Evolutionary conservation across 768 basidiomycete genomes (phyloP).

Genomic region (Ramaria rubella): DNA sequence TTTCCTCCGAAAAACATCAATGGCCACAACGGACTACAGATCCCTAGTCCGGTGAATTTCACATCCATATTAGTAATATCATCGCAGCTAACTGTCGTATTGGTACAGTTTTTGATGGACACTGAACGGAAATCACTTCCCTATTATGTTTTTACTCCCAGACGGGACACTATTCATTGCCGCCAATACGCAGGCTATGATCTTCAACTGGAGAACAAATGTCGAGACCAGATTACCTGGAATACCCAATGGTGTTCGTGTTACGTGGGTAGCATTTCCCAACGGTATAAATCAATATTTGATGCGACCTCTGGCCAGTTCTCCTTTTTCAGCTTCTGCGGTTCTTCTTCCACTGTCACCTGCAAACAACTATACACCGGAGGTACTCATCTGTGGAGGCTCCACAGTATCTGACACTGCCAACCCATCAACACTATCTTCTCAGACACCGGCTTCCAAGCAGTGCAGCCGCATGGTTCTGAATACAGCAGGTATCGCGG

Average conservation of each 20-base stretch:
- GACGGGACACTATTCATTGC: slow-evolving; percentile 37
- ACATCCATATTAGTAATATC: neutral
- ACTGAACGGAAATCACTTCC: slow-evolving; percentile 21
- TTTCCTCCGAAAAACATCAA: slow-evolving; percentile 49
- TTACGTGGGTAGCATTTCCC: slow-evolving; percentile 16
- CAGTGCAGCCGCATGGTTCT: slow-evolving; percentile 40
- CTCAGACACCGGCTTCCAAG: slow-evolving; percentile 35
- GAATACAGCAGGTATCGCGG: slow-evolving; percentile 35
- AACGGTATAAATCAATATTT: neutral
- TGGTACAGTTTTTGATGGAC: slow-evolving; percentile 14
- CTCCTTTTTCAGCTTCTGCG: slow-evolving; percentile 19
- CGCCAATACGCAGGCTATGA: slow-evolving; percentile 37
- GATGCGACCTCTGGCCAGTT: no score
- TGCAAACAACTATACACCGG: slow-evolving; percentile 34
- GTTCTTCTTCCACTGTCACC: slow-evolving; percentile 34
- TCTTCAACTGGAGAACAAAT: slow-evolving; percentile 35
- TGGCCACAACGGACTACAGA: slow-evolving; percentile 47
- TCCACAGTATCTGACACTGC: slow-evolving; percentile 28
- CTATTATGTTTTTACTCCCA: slow-evolving; percentile 28
- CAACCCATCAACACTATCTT: slow-evolving; percentile 25
- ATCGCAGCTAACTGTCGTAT: slow-evolving; percentile 2
- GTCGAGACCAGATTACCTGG: slow-evolving; percentile 34
- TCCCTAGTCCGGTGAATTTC: slow-evolving; percentile 25
- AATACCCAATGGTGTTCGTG: slow-evolving; percentile 40
- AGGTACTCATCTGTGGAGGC: slow-evolving; percentile 44